These are phyloP conservation scores for Stachybotrys echinatus DNA, from an alignment of 2,329 filamentous ascomycete genomes.

Conservation along the genomic window DNA sequence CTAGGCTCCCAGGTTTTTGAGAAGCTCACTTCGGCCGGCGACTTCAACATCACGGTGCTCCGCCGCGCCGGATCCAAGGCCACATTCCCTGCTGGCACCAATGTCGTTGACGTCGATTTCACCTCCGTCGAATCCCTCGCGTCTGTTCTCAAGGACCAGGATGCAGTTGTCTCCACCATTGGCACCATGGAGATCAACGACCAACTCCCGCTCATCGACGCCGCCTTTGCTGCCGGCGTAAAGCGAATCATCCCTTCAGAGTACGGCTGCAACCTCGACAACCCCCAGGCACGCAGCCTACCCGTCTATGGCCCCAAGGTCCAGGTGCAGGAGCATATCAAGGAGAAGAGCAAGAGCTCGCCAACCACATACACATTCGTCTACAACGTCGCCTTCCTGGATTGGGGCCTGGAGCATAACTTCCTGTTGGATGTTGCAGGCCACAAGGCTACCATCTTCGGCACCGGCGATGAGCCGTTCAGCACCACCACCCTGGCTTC, in stretches of 20 bases:
- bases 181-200: slow-evolving; percentile 30
- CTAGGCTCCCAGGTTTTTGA: slow-evolving; percentile 26
- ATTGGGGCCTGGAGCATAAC: slow-evolving; percentile 41
- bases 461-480: slow-evolving; percentile 45
- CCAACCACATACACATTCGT: slow-evolving; percentile 50
- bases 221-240: slow-evolving; percentile 53
- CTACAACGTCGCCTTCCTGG: slow-evolving; percentile 51
- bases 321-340: slow-evolving; percentile 31
- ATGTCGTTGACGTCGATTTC: slow-evolving; percentile 30
- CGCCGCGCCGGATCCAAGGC: slow-evolving; percentile 34
- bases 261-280: slow-evolving; percentile 34
- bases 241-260: slow-evolving; percentile 58
- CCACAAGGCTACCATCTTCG: slow-evolving; percentile 35
- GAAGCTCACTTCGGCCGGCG: slow-evolving; percentile 20
- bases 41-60: slow-evolving; percentile 30
- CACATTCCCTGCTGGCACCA: slow-evolving; percentile 19
- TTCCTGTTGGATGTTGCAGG: slow-evolving; percentile 39
- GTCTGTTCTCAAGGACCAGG: slow-evolving; percentile 47
- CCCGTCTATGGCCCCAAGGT: slow-evolving; percentile 49
- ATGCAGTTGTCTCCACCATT: slow-evolving; percentile 43
- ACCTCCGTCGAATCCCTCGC: slow-evolving; percentile 42
- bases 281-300: slow-evolving; percentile 31
- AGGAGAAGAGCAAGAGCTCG: slow-evolving; percentile 30
- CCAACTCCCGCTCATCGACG: slow-evolving; percentile 45
- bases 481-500: slow-evolving; percentile 40